phyloP scores from a whole-genome alignment of 2,329 filamentous ascomycete genomes.

The Exophiala lecanii-corni region DNA sequence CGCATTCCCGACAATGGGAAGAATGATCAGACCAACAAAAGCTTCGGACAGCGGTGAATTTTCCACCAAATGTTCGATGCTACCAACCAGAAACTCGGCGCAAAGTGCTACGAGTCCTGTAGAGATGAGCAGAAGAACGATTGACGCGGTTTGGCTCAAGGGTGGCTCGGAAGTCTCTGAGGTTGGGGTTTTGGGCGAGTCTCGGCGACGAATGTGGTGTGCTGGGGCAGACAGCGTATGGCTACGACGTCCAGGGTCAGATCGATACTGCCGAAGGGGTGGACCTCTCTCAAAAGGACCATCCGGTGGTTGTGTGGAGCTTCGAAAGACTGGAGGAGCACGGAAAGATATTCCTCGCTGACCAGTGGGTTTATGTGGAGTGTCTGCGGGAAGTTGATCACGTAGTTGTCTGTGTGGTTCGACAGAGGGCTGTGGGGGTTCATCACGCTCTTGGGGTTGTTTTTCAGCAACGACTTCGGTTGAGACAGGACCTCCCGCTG shows the following conservation, averaged over 20 bases:
- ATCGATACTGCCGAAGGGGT: constrained; percentile 42
- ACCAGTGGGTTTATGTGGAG: constrained; percentile 8
- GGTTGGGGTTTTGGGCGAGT: constrained; percentile 3
- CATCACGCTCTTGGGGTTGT: constrained; percentile 6
- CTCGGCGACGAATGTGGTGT: constrained; percentile 1
- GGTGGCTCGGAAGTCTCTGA: constrained; percentile 48
- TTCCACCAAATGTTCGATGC: constrained; percentile 52
- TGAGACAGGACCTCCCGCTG: neutral
- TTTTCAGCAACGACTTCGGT: constrained; percentile 10
- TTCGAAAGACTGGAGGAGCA: constrained; percentile 21
- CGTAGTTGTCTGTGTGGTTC: neutral
- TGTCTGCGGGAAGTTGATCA: neutral
- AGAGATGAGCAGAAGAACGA: constrained; percentile 64
- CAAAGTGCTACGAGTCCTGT: constrained; percentile 78
- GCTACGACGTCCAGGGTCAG: constrained; percentile 50
- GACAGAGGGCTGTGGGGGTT: neutral
- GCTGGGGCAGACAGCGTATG: neutral
- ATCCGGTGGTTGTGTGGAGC: constrained; percentile 12
- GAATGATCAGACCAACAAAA: constrained; percentile 60
- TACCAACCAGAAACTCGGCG: constrained; percentile 60
- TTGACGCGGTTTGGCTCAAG: constrained; percentile 65
- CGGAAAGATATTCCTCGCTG: constrained; percentile 18
- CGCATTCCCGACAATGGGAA: constrained; percentile 63
- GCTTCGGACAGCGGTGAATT: constrained; percentile 49
- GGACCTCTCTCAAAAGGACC: neutral